Conservation (phyloP, 192 early-diverging fungal species). For the Phlyctochytrium bullatum region DNA sequence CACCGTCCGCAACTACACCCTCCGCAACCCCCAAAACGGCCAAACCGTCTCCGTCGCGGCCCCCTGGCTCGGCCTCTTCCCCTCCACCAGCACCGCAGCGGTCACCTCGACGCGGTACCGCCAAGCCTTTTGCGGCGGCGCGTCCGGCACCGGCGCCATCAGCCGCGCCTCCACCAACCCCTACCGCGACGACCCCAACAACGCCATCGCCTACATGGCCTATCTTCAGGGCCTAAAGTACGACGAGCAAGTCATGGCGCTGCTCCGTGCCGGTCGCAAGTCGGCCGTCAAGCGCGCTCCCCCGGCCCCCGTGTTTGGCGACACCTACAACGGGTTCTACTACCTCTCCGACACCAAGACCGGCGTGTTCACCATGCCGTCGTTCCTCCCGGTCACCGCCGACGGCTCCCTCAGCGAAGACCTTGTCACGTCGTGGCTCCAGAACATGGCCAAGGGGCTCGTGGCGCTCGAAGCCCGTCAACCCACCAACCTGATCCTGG, state of each 20-base stretch:
- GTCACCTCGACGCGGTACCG: not conserved
- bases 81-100: not conserved
- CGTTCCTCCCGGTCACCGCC: not conserved
- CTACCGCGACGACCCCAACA: not conserved
- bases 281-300: not conserved
- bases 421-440: not conserved
- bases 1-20: constrained; percentile 4
- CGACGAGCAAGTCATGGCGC: not conserved
- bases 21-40: not conserved
- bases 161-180: not conserved
- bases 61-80: constrained; percentile 2
- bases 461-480: not conserved
- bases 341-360: not conserved
- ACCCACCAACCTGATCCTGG: constrained; percentile 6
- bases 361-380: not conserved
- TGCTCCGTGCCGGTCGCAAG: not conserved
- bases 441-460: not conserved
- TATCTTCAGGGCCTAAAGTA: not conserved
- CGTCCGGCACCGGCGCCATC: not conserved
- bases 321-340: not conserved
- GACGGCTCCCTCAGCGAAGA: not conserved
- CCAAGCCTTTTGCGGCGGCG: not conserved
- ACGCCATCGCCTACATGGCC: not conserved
- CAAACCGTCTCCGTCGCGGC: not conserved
- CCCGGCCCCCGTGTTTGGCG: not conserved